phyloP scores from a whole-genome alignment of 2,329 filamentous ascomycete species.

The Fusarium armeniacum region DNA sequence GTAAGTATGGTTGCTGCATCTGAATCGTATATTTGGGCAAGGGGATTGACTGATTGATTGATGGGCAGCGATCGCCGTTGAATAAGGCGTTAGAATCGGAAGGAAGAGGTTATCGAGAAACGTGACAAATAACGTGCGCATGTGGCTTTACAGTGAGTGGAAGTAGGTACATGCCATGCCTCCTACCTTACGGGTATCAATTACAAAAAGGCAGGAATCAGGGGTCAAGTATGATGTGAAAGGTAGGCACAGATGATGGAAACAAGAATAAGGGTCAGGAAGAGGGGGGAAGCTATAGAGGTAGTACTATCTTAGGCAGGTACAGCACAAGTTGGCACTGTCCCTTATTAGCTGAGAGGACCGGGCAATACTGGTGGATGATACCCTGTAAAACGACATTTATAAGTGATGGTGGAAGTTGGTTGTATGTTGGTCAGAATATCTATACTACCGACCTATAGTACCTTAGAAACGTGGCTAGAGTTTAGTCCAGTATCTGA shows the following conservation, averaged over 20 bases:
- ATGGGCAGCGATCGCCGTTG: slow-evolving; percentile 27
- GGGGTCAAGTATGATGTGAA: slow-evolving; percentile 29
- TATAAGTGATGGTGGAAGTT: slow-evolving; percentile 18
- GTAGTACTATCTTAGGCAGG: slow-evolving; percentile 3
- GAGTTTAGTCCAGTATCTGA: slow-evolving; percentile 12
- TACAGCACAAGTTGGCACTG: slow-evolving; percentile 26
- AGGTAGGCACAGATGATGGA: slow-evolving; percentile 7
- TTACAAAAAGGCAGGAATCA: slow-evolving; percentile 37
- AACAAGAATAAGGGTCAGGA: slow-evolving; percentile 17
- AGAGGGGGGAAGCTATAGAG: slow-evolving; percentile 3
- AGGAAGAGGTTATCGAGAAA: slow-evolving; percentile 23
- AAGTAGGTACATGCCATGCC: background rate
- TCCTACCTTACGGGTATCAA: background rate
- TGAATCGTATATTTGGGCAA: background rate
- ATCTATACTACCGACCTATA: slow-evolving; percentile 1
- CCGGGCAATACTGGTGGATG: slow-evolving; percentile 5
- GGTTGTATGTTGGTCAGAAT: slow-evolving; percentile 17
- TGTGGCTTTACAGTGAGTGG: background rate
- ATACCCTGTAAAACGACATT: slow-evolving; percentile 20
- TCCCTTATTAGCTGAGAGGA: slow-evolving; percentile 21
- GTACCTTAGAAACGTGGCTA: slow-evolving; percentile 23
- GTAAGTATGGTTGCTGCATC: slow-evolving; percentile 16
- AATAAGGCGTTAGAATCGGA: slow-evolving; percentile 19
- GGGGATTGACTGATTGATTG: background rate
- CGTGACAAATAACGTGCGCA: slow-evolving; percentile 1